Evolutionary conservation across 2,329 filamentous ascomycete genomes (phyloP).

Genomic region (Aspergillus sp.): DNA sequence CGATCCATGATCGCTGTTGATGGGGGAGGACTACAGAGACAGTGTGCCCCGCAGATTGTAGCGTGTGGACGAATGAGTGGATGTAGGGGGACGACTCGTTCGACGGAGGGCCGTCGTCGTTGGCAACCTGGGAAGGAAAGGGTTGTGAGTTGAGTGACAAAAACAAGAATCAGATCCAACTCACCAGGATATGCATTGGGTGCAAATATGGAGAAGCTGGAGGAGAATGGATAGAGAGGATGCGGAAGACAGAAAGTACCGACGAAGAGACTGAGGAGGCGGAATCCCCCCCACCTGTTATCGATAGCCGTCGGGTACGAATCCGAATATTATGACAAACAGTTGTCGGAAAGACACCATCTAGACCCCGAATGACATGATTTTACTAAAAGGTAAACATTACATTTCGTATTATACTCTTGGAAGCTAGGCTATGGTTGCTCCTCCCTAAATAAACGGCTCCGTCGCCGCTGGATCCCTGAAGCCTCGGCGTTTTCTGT

Average conservation of each 20-base stretch:
- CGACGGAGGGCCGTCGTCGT: conserved; percentile 80
- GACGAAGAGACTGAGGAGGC: conserved; percentile 8
- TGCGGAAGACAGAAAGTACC: conserved; percentile 11
- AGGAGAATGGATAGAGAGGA: conserved; percentile 7
- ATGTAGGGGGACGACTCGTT: conserved; percentile 77
- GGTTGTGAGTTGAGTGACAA: conserved; percentile 6
- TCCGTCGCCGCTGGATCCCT: conserved; percentile 35
- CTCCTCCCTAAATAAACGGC: conserved; percentile 23
- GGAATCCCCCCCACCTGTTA: conserved; percentile 17
- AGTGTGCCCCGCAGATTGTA: conserved; percentile 74
- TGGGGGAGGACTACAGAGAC: conserved; percentile 91
- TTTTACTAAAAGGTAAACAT: neutral
- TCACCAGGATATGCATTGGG: conserved; percentile 54
- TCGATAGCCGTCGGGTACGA: conserved; percentile 19
- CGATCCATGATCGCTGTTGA: conserved; percentile 94
- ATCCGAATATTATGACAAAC: neutral
- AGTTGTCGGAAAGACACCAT: neutral
- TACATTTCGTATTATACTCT: neutral
- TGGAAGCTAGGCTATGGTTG: conserved; percentile 4
- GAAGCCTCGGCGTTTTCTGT: conserved; percentile 32
- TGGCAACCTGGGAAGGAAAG: conserved; percentile 46
- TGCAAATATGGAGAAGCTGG: neutral
- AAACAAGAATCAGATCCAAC: conserved; percentile 16
- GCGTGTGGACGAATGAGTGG: conserved; percentile 68
- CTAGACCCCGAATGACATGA: neutral